Base-by-base conservation (phyloP, 495 filamentous ascomycete species). In the Trichodelitschia bisporula region DNA sequence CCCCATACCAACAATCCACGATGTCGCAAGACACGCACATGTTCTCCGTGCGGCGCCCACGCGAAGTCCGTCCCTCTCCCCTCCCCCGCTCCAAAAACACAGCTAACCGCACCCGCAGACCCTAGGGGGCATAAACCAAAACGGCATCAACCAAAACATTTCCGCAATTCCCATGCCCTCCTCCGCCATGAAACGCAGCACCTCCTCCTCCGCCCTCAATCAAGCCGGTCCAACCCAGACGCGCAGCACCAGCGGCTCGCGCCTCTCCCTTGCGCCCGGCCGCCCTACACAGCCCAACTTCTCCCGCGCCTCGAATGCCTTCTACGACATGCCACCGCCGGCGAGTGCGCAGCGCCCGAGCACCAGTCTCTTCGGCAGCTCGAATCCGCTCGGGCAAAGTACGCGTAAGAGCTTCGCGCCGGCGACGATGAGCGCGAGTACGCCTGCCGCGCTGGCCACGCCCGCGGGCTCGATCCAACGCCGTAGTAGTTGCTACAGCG, bases 151-250 rank as follows among this genome's bases (percentile, higher is more conserved):
- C 44, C 64, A 68, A 49, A 84, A 72, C 37, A 32, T 33, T 43
- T 70, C 73, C 23, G 57, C 66, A n/a, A 74, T 91, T 32, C 82
- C 83, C 3, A 76, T 80, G 49, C 80, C 82, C 3, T 58, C 73
- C n/a, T 93, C 86, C n/a, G 77, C 86, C 15, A 62, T 95, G 58
- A 93, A 93, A 53, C 77, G 86, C 46, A 77, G 78, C 4, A 90
- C 68, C 41, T 83, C 78, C n/a, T 72, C 71, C 28, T 68, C 69
- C 31, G 65, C 62, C 37, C 54, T 62, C 39, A 64, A 69, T 44
- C 69, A 69, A 43, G 54, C 61, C 24, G 61, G 62, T 20, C 67
- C 61, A 48, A 64, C 67, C n/a, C 67, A 83, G 49, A 66, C 58
- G 32, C 77, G 82, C 39, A 77, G 77, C 27, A 57, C 71, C 39